These are phyloP conservation scores for Sporisorium graminicola DNA, from an alignment of 1,284 basidiomycete genomes.

Conservation along the genomic window DNA sequence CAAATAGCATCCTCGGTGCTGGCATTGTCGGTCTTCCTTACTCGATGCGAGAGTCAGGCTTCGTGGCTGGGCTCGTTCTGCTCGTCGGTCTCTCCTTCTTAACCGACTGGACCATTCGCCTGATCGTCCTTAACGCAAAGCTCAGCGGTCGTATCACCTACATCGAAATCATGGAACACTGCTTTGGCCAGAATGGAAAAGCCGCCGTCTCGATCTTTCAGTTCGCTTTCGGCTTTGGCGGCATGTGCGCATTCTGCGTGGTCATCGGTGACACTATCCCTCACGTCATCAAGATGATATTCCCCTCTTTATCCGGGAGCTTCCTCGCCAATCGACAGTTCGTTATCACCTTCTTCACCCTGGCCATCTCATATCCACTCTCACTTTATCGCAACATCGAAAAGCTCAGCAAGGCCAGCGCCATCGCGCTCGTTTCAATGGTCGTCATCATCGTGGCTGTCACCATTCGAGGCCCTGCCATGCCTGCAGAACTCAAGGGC, in stretches of 20 bases:
- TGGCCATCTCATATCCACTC: slow-evolving; percentile 82
- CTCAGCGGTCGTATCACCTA: slow-evolving; percentile 91
- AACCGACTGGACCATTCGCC: slow-evolving; percentile 98
- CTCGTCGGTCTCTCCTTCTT: slow-evolving; percentile 83
- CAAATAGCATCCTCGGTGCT: slow-evolving; percentile 95
- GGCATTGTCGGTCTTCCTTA: slow-evolving; percentile 82
- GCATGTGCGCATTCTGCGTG: slow-evolving; percentile 73
- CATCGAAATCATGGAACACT: slow-evolving; percentile 95
- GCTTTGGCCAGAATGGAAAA: slow-evolving; percentile 79
- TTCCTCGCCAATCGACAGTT: slow-evolving; percentile 88
- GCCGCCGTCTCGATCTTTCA: slow-evolving; percentile 97
- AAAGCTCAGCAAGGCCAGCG: slow-evolving; percentile 91
- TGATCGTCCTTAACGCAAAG: slow-evolving; percentile 92
- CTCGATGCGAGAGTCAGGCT: slow-evolving; percentile 90
- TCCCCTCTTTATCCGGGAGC: slow-evolving; percentile 83
- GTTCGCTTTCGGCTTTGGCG: slow-evolving; percentile 96
- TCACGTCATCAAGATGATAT: slow-evolving; percentile 85
- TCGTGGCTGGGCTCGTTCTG: slow-evolving; percentile 85
- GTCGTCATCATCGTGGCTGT: slow-evolving; percentile 90
- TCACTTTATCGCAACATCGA: slow-evolving; percentile 97
- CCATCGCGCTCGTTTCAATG: slow-evolving; percentile 85
- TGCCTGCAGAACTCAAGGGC: slow-evolving; percentile 83
- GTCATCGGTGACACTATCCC: slow-evolving; percentile 90
- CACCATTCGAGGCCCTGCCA: slow-evolving; percentile 84
- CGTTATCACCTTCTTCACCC: slow-evolving; percentile 75